These are phyloP conservation scores for Pleurotus cornucopiae DNA, from an alignment of 768 basidiomycete genomes.

Conservation along the genomic window DNA sequence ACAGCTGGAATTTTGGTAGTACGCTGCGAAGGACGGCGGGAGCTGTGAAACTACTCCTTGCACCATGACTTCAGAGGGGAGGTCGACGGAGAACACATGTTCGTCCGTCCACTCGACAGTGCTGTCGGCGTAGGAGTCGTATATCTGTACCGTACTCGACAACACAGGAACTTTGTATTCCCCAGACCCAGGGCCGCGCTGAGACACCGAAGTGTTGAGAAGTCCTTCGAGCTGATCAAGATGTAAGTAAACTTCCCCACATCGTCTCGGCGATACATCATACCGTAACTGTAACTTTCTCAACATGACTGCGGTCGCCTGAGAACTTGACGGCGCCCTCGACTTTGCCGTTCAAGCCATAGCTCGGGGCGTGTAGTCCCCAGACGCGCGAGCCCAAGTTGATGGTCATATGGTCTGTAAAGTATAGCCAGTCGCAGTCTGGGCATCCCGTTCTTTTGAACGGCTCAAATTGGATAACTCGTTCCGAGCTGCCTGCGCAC, in stretches of 20 bases:
- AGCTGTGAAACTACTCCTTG: slow-evolving; percentile 21
- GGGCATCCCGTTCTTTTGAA: slow-evolving; percentile 20
- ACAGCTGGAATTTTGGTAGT: slow-evolving; percentile 24
- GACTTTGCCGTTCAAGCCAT: slow-evolving; percentile 36
- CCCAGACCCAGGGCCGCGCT: slow-evolving; percentile 21
- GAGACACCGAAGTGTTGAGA: slow-evolving; percentile 26
- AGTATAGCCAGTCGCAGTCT: slow-evolving; percentile 29
- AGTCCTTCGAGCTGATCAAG: slow-evolving; percentile 31
- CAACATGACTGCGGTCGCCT: slow-evolving; percentile 29
- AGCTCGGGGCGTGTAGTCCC: slow-evolving; percentile 33
- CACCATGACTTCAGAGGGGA: slow-evolving; percentile 29
- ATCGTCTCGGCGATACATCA: slow-evolving; percentile 1
- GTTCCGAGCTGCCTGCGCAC: slow-evolving; percentile 25
- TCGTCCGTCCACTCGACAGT: slow-evolving; percentile 20
- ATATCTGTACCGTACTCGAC: slow-evolving; percentile 22
- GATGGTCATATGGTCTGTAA: slow-evolving; percentile 33
- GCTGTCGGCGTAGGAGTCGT: slow-evolving; percentile 15
- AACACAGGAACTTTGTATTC: slow-evolving; percentile 23
- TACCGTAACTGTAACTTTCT: slow-evolving; percentile 34
- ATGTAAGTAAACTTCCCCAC: background rate
- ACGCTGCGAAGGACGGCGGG: slow-evolving; percentile 32
- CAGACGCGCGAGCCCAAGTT: slow-evolving; percentile 36
- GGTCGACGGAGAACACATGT: slow-evolving; percentile 32
- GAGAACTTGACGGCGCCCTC: slow-evolving; percentile 33
- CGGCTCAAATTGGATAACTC: slow-evolving; percentile 28